Percentiles rank a stretch among this genome's conserved stretches.
Evolutionary conservation across 768 basidiomycete species (phyloP).

Genomic region (Trametes elegans): DNA sequence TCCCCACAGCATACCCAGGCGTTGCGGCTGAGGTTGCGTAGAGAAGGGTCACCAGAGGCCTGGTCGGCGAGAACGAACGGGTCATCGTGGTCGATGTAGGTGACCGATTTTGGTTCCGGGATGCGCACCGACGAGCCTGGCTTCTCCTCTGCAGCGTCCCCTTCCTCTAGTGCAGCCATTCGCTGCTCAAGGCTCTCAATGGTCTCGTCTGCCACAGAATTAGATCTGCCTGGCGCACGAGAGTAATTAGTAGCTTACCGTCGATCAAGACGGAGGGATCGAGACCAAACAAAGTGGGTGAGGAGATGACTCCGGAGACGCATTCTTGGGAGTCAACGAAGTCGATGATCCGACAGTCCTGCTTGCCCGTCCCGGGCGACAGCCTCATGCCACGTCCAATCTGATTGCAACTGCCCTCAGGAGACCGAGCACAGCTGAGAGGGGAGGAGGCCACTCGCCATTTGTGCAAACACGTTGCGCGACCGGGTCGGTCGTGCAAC

Average conservation of each 20-base stretch:
- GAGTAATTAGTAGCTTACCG: conserved; percentile 37
- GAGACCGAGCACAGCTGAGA: too few species aligned
- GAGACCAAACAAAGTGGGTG: conserved; percentile 84
- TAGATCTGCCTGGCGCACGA: not conserved
- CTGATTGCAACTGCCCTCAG: too few species aligned
- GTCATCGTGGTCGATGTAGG: conserved; percentile 74
- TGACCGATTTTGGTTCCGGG: conserved; percentile 60
- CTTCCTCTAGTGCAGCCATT: conserved; percentile 26
- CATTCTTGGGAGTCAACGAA: conserved; percentile 77
- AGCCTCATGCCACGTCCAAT: conserved; percentile 91
- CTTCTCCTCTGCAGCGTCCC: not conserved
- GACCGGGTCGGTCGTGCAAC: conserved; percentile 88
- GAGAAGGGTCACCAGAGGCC: conserved; percentile 52
- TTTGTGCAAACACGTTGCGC: conserved; percentile 86
- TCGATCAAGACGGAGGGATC: conserved; percentile 70
- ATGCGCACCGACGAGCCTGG: conserved; percentile 23
- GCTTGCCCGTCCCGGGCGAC: conserved; percentile 77
- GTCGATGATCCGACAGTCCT: conserved; percentile 86
- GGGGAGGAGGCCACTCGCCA: conserved; percentile 52
- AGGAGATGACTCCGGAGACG: conserved; percentile 69
- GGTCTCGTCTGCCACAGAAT: conserved; percentile 44
- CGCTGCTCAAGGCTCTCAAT: conserved; percentile 46
- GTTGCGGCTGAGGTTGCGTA: conserved; percentile 50
- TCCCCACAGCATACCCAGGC: conserved; percentile 83
- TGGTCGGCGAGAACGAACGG: conserved; percentile 59